phyloP scores from a whole-genome alignment of 441 rosid genomes.

The Gossypium davidsonii region DNA sequence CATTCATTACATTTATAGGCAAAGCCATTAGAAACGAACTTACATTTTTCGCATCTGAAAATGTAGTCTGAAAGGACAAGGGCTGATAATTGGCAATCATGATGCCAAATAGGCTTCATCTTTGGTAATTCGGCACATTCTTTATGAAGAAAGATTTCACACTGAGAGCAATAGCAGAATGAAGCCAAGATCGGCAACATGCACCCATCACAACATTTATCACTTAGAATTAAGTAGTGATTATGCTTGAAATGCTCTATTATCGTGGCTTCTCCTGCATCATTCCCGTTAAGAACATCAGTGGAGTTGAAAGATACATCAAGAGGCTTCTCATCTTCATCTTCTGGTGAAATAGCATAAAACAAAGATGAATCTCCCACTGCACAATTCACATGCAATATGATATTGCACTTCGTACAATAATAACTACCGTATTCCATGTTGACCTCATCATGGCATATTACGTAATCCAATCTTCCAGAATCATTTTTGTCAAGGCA shows the following conservation, averaged over 20 bases:
- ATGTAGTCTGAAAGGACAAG: background rate
- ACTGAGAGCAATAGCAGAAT: background rate
- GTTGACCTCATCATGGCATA: background rate
- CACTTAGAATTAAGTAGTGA: background rate
- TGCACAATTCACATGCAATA: conserved; percentile 14
- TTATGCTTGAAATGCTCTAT: conserved; percentile 2
- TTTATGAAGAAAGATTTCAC: background rate
- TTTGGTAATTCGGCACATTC: background rate
- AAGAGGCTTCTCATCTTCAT: background rate
- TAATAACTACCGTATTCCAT: background rate
- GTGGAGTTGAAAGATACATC: background rate
- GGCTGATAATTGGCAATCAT: background rate
- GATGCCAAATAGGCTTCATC: background rate
- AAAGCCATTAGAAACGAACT: background rate
- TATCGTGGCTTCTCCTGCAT: background rate
- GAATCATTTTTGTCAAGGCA: background rate
- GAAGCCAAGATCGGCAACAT: background rate
- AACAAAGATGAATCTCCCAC: background rate
- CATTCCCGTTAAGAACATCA: background rate
- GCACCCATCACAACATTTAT: background rate
- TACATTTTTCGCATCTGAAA: background rate
- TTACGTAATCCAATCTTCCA: background rate
- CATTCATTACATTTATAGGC: background rate
- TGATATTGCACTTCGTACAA: conserved; percentile 10
- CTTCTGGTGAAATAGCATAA: background rate